Conservation (phyloP, 768 basidiomycete species). For the Sistotremastrum niveocremeum region DNA sequence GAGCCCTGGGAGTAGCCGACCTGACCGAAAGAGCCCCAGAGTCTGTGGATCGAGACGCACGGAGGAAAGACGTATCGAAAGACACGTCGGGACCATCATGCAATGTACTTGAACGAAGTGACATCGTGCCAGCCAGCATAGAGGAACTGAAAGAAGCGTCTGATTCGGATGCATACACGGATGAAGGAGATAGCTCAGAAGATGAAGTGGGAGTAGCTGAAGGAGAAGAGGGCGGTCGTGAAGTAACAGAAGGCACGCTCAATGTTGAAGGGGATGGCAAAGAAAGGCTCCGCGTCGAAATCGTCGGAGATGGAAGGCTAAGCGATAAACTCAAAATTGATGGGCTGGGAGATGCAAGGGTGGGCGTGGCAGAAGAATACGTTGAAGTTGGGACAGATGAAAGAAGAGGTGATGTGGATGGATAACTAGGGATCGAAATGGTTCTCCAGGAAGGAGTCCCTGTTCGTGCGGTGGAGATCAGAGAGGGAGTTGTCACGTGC, state of each 20-base stretch:
- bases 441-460: constrained; percentile 11
- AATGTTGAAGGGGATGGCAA: constrained; percentile 11
- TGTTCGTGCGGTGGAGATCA: constrained; percentile 6
- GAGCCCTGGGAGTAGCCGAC: too few relatives aligned
- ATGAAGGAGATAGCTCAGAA: constrained; percentile 13
- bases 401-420: constrained; percentile 15
- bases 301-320: constrained; percentile 11
- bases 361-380: constrained; percentile 25
- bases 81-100: constrained; percentile 51
- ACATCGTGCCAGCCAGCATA: constrained; percentile 61
- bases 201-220: neutral
- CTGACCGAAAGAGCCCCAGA: too few relatives aligned
- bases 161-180: constrained; percentile 49
- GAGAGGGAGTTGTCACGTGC: constrained; percentile 21
- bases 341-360: constrained; percentile 6
- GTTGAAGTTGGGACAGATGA: constrained; percentile 30
- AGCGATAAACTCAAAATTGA: constrained; percentile 12
- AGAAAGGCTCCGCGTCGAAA: constrained; percentile 7
- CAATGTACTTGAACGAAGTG: constrained; percentile 30
- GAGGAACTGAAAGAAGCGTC: constrained; percentile 68
- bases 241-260: constrained; percentile 21
- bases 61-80: constrained; percentile 61
- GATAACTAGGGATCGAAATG: constrained; percentile 19
- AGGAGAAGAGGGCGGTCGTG: constrained; percentile 26
- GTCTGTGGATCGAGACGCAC: constrained; percentile 22